Base-by-base conservation (phyloP, 768 basidiomycete species). In the Macrolepiota dolichaula region DNA sequence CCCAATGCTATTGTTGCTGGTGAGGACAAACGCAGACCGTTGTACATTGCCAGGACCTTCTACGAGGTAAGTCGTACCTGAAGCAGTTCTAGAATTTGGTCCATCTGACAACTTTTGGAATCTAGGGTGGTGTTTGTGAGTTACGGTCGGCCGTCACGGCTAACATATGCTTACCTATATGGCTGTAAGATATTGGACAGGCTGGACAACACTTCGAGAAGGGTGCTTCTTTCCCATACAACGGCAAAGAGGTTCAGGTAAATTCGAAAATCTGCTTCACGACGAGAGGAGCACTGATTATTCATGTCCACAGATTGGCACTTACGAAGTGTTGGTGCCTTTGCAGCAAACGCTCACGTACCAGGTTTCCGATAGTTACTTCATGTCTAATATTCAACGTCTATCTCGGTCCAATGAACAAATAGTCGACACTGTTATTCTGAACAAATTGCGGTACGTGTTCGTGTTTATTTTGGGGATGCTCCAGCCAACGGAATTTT, bases 141-240 rank as follows among this genome's bases (percentile, higher is more conserved):
- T 54, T 3, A 54, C 22, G 6, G 25, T 38, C 4, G 12, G 3
- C 13, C 17, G 6, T 25, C 12, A 9, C 11, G 3, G 51, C 13
- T 37, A 13, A 24, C 11, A 57, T 13, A 56, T 50, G 15, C 13
- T 40, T 27, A n/a, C 42, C n/a, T 24, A 24, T 29, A 12, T 17
- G 17, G 2, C 17, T 13, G 19, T 24, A 40, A 69, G 68, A 59
- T 38, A 64, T 69, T 46, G 68, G 68, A 9, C 66, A 67, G 49
- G 68, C 68, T 40, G 68, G 62, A 17, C 61, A 51, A 25, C 66
- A 69, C 36, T 37, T 69, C 19, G 63, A 64, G 25, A 58, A 57
- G 10, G 68, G 68, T 22, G 68, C 68, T n/a, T 52, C 66, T n/a
- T 67, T 69, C 25, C 61, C 66, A 2, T 69, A 62, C 52, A 66